Percentiles rank a stretch among this genome's conserved stretches.
phyloP scores from a whole-genome alignment of 83 land plant species.

The Picea mariana region DNA sequence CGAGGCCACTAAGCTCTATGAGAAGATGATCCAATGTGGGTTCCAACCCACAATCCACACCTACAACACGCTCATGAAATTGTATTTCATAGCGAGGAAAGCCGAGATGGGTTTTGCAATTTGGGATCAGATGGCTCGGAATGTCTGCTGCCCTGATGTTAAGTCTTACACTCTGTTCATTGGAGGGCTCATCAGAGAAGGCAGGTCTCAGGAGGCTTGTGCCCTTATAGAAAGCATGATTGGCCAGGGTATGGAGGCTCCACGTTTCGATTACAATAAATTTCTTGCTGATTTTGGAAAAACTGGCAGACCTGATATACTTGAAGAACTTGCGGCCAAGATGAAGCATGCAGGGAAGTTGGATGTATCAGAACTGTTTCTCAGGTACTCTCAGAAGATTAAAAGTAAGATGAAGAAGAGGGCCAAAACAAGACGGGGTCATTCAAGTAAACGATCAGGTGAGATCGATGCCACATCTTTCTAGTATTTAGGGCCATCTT shows the following conservation, averaged over 20 bases:
- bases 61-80: constrained; percentile 68
- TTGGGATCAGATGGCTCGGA: constrained; percentile 58
- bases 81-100: constrained; percentile 38
- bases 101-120: constrained; percentile 45
- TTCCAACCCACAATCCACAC: constrained; percentile 60
- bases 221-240: constrained; percentile 62
- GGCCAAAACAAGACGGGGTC: constrained; percentile 16
- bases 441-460: background rate
- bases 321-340: constrained; percentile 54
- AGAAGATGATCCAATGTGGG: constrained; percentile 49
- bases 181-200: constrained; percentile 53
- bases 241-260: constrained; percentile 66
- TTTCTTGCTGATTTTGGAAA: constrained; percentile 56
- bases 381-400: constrained; percentile 39
- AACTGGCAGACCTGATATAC: constrained; percentile 46
- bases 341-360: constrained; percentile 56
- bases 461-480: background rate
- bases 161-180: constrained; percentile 61
- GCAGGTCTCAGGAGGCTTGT: constrained; percentile 52
- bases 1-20: constrained; percentile 50
- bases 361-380: constrained; percentile 38
- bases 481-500: background rate
- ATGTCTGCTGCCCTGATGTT: constrained; percentile 64
- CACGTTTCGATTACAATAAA: constrained; percentile 54
- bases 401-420: constrained; percentile 48